A percentile compares a stretch with the other conserved stretches of the same genome.
Conservation (phyloP, 2,329 filamentous ascomycete genomes). For the Fusarium euwallaceae region DNA sequence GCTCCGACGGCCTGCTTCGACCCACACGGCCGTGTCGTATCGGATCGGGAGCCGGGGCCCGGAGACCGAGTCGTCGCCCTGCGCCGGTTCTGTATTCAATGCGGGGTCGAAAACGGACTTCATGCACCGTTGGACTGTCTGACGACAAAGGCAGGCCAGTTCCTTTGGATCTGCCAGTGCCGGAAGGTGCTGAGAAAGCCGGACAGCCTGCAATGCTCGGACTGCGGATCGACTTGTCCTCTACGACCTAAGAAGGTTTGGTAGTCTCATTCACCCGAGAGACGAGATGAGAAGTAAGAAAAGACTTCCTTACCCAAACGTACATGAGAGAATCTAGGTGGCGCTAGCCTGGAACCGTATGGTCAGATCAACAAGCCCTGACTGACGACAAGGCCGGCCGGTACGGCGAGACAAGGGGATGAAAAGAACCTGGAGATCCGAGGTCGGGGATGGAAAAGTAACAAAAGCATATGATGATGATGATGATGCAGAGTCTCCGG, state of each 20-base stretch:
- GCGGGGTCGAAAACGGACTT: constrained; percentile 55
- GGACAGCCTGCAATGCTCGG: constrained; percentile 50
- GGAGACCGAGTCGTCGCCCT: constrained; percentile 50
- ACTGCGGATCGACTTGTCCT: constrained; percentile 53
- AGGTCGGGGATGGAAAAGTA: constrained; percentile 12
- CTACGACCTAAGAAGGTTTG: constrained; percentile 52
- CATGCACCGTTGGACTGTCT: constrained; percentile 55
- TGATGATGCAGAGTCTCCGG: neutral
- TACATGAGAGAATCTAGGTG: constrained; percentile 17
- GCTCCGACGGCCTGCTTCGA: constrained; percentile 52
- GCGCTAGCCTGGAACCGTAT: neutral
- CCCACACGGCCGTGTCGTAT: constrained; percentile 47
- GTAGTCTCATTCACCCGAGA: constrained; percentile 6
- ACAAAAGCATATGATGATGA: neutral
- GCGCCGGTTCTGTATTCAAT: constrained; percentile 58
- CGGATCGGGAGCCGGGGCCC: constrained; percentile 45
- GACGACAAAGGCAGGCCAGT: constrained; percentile 53
- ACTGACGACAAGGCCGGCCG: constrained; percentile 2
- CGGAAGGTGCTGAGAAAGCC: constrained; percentile 55
- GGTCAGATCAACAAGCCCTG: neutral
- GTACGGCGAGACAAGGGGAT: neutral
- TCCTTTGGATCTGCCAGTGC: constrained; percentile 58
- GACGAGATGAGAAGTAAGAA: too few species aligned
- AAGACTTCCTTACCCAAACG: neutral
- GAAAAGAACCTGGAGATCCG: constrained; percentile 14